Percentiles rank a stretch among this genome's conserved stretches.
phyloP scores from a whole-genome alignment of 2,329 filamentous ascomycete genomes.

The Cladosporium sp. region DNA sequence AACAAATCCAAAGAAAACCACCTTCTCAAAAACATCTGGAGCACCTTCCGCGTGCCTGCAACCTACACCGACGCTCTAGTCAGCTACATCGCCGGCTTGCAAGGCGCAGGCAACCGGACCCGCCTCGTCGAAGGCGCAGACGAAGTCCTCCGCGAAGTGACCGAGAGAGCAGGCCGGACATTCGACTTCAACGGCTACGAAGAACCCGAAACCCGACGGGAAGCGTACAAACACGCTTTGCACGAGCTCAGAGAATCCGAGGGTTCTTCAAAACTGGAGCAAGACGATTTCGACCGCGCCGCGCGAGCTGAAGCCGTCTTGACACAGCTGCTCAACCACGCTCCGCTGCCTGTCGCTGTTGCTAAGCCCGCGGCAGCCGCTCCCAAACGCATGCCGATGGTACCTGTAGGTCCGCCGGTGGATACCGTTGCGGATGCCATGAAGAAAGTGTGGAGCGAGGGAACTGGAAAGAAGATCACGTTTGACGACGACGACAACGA shows the following conservation, averaged over 20 bases:
- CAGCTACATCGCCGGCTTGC: conserved; percentile 73
- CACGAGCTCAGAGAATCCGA: conserved; percentile 28
- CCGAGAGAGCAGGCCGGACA: conserved; percentile 48
- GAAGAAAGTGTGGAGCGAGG: not conserved
- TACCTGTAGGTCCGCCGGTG: too few species aligned
- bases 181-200: conserved; percentile 41
- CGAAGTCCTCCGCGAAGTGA: conserved; percentile 54
- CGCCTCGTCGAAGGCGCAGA: conserved; percentile 64
- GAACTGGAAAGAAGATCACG: not conserved
- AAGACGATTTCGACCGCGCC: conserved; percentile 29
- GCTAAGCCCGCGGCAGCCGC: not conserved
- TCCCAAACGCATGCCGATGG: not conserved
- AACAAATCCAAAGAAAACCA: conserved; percentile 89
- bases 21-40: conserved; percentile 77
- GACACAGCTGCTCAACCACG: conserved; percentile 16
- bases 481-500: conserved; percentile 4
- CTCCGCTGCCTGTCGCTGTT: conserved; percentile 7
- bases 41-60: conserved; percentile 65
- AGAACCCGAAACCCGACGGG: conserved; percentile 31
- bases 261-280: conserved; percentile 22
- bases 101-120: conserved; percentile 65
- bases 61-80: conserved; percentile 66
- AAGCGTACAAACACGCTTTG: conserved; percentile 35
- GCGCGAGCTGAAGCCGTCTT: conserved; percentile 23
- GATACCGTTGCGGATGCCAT: conserved; percentile 1